These are phyloP conservation scores for Colletotrichum abscissum DNA, from an alignment of 2,329 filamentous ascomycete genomes.

Conservation along the genomic window DNA sequence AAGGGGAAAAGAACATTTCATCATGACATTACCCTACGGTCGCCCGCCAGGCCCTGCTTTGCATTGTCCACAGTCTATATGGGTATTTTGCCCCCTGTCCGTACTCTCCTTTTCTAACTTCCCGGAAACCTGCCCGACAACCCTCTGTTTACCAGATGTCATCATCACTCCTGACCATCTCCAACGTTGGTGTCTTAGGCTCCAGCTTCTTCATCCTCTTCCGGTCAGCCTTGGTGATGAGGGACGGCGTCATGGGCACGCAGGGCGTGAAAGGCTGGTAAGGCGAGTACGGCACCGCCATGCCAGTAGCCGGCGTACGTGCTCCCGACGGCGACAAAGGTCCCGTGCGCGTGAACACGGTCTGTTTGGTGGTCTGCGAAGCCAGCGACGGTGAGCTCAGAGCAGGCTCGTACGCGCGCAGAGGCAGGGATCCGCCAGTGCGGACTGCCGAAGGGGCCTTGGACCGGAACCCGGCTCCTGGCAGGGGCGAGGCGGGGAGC, in stretches of 20 bases:
- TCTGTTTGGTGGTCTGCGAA: constrained; percentile 68
- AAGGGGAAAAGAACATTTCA: constrained; percentile 21
- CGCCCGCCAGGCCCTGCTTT: constrained; percentile 22
- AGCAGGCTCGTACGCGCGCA: constrained; percentile 71
- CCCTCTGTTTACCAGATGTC: constrained; percentile 68
- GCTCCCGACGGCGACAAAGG: constrained; percentile 67
- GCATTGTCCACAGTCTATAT: constrained; percentile 27
- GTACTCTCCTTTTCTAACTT: constrained; percentile 6
- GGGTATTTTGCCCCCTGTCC: constrained; percentile 15
- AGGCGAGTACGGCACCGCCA: constrained; percentile 77
- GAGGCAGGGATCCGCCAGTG: constrained; percentile 66
- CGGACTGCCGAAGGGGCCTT: constrained; percentile 67
- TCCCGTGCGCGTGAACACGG: constrained; percentile 68
- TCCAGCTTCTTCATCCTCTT: constrained; percentile 75
- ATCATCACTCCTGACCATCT: constrained; percentile 70
- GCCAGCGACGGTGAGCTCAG: constrained; percentile 61
- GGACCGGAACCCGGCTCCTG: constrained; percentile 59
- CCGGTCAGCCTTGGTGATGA: constrained; percentile 77
- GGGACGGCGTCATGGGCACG: constrained; percentile 79
- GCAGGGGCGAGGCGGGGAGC: constrained; percentile 60
- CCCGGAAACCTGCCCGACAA: not conserved
- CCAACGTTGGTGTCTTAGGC: constrained; percentile 70
- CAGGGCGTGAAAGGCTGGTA: constrained; percentile 84
- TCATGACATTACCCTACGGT: constrained; percentile 29
- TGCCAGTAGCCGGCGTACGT: constrained; percentile 71